Conservation (phyloP, 257 asterid species). For the Jasminum sambac region DNA sequence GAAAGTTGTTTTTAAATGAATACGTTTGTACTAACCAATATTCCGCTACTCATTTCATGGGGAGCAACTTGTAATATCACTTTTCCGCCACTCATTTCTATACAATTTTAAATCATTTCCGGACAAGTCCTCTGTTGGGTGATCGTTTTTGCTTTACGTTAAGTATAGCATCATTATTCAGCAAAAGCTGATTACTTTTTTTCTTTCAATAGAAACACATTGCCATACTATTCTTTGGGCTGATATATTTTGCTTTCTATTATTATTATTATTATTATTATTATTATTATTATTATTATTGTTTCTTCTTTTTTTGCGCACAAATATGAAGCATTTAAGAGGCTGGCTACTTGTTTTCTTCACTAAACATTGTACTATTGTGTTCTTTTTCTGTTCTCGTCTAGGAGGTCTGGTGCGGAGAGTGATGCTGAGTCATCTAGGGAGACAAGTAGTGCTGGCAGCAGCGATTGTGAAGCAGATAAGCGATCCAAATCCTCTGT, state of each 20-base stretch:
- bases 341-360: not conserved
- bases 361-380: not conserved
- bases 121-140: not conserved
- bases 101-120: too few relatives aligned
- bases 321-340: not conserved
- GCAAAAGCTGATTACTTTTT: not conserved
- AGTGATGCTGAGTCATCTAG: conserved; percentile 43
- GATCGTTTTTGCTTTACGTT: not conserved
- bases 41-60: too few relatives aligned
- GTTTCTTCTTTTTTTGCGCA: too few relatives aligned
- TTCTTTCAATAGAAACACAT: not conserved
- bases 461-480: conserved; percentile 44
- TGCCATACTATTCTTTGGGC: not conserved
- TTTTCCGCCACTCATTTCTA: too few relatives aligned
- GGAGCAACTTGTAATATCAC: too few relatives aligned
- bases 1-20: too few relatives aligned
- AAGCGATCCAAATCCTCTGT: conserved; percentile 33
- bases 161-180: not conserved
- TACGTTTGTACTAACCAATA: too few relatives aligned
- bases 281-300: too few relatives aligned
- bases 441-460: conserved; percentile 43
- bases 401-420: conserved; percentile 40
- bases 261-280: not conserved
- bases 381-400: not conserved
- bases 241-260: not conserved